phyloP scores from a whole-genome alignment of 192 early-diverging fungal genomes.

The Radiomyces spectabilis region DNA sequence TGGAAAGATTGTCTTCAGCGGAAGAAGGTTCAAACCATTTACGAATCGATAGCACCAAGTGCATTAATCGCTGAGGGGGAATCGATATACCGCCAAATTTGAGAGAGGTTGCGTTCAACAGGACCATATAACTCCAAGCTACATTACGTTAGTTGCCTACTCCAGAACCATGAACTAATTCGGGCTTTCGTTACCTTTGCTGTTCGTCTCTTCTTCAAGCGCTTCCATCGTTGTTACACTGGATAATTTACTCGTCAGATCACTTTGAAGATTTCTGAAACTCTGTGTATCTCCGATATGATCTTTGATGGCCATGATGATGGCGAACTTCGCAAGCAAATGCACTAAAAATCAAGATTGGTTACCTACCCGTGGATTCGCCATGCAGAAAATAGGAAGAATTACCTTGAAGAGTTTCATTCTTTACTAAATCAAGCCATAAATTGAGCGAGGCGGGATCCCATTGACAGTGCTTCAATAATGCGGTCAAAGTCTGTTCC shows the following conservation, averaged over 20 bases:
- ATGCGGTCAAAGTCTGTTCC: neutral
- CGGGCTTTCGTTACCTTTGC: too few species aligned
- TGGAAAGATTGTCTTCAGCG: neutral
- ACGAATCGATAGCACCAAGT: conserved; percentile 32
- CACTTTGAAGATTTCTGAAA: conserved; percentile 19
- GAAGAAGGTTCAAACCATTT: neutral
- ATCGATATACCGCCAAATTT: conserved; percentile 17
- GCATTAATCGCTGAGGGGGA: conserved; percentile 27
- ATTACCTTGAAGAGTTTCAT: too few species aligned
- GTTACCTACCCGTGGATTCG: too few species aligned
- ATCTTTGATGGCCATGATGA: conserved; percentile 12
- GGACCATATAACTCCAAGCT: conserved; percentile 15
- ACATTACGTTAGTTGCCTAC: too few species aligned
- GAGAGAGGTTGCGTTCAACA: conserved; percentile 16
- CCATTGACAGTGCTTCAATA: neutral
- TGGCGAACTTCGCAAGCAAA: conserved; percentile 10
- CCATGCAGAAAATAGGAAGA: too few species aligned
- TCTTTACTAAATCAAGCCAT: conserved; percentile 3
- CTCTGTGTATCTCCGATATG: conserved; percentile 1
- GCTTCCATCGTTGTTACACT: conserved; percentile 7
- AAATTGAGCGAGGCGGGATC: neutral
- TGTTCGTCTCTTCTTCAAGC: too few species aligned
- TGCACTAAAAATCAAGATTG: too few species aligned
- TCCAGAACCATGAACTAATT: too few species aligned
- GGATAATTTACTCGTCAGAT: conserved; percentile 15